Conservation (phyloP, 176 grass and related monocot genomes). For the Rhynchospora pubera region DNA sequence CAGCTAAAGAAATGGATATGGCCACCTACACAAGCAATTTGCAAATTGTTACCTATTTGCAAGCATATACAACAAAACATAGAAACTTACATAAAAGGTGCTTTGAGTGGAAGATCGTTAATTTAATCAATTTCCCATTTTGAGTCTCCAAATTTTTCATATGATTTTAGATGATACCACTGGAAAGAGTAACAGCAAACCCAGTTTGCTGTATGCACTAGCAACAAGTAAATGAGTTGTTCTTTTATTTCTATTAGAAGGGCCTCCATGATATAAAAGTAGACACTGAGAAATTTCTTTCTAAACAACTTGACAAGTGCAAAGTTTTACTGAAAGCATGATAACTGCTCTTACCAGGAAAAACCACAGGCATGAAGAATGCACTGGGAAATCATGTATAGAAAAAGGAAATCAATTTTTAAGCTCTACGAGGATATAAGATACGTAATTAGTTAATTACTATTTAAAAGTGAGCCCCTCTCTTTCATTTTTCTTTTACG, state of each 20-base stretch:
- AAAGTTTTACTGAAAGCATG: background rate
- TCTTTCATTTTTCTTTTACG: background rate
- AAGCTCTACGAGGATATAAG: background rate
- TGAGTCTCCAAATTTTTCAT: background rate
- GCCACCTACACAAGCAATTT: slow-evolving; percentile 38
- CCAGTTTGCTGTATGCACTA: background rate
- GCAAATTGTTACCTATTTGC: background rate
- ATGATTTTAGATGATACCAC: background rate
- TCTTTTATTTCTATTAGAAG: background rate
- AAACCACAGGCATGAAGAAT: slow-evolving; percentile 44
- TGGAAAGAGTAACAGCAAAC: background rate
- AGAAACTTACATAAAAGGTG: background rate
- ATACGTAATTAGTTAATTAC: background rate
- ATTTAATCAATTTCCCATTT: background rate
- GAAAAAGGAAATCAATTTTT: background rate
- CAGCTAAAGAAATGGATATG: slow-evolving; percentile 53
- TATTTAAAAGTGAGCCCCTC: background rate
- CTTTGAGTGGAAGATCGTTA: background rate
- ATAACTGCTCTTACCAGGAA: slow-evolving; percentile 35
- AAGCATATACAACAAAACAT: background rate
- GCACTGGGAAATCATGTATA: slow-evolving; percentile 41
- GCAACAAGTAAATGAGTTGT: background rate
- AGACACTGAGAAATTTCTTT: background rate
- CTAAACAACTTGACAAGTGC: background rate
- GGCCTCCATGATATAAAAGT: background rate